Conservation (phyloP, 75 land plant genomes). For the Sequoiadendron giganteum region DNA sequence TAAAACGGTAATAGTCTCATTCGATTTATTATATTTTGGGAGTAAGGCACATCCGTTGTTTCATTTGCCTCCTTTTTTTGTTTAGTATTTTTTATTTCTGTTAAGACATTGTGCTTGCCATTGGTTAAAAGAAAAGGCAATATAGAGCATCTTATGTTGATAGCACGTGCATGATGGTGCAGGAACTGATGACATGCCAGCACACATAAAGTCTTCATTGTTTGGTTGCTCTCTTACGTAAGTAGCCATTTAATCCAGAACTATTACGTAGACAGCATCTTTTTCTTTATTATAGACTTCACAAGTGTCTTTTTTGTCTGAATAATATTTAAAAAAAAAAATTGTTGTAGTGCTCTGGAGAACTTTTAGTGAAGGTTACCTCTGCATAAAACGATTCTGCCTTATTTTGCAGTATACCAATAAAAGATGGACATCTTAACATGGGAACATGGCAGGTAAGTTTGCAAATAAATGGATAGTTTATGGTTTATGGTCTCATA, state of each 20-base stretch:
- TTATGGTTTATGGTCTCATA: background rate
- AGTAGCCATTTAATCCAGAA: slow-evolving; percentile 9
- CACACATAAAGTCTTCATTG: slow-evolving; percentile 98
- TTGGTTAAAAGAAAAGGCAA: background rate
- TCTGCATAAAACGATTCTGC: background rate
- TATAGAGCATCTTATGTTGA: background rate
- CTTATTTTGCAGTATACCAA: slow-evolving; percentile 70
- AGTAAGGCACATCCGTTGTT: background rate
- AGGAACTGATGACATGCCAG: slow-evolving; percentile 99
- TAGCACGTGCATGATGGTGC: slow-evolving; percentile 18
- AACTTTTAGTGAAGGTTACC: background rate
- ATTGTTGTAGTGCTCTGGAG: background rate
- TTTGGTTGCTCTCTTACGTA: slow-evolving; percentile 93
- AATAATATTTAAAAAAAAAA: too few relatives aligned
- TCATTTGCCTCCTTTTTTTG: background rate
- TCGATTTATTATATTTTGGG: background rate
- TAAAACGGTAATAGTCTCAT: background rate
- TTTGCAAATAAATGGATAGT: slow-evolving; percentile 8
- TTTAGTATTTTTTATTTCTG: background rate
- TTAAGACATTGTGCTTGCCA: background rate
- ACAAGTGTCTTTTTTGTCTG: background rate
- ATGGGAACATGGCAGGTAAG: slow-evolving; percentile 99
- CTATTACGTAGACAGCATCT: background rate
- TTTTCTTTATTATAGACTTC: background rate
- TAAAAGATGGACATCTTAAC: slow-evolving; percentile 82